A percentile compares a stretch with the other conserved stretches of the same genome.
Evolutionary conservation across 768 basidiomycete species (phyloP).

Genomic region (Serendipita sp.): DNA sequence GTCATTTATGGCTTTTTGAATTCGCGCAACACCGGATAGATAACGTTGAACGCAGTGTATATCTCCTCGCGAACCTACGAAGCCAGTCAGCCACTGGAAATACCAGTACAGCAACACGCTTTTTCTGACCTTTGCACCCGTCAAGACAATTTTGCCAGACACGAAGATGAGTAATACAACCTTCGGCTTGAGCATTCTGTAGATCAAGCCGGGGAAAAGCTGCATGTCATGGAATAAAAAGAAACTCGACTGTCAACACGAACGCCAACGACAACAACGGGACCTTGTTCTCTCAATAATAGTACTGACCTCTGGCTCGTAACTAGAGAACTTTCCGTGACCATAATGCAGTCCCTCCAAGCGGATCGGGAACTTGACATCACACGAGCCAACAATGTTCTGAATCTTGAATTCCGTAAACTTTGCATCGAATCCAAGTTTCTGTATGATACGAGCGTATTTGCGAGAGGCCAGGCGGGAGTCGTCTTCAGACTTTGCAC

Average conservation of each 20-base stretch:
- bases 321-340: conserved; percentile 95
- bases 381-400: conserved; percentile 96
- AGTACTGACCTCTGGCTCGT: conserved; percentile 83
- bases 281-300: background rate
- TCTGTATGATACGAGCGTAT: conserved; percentile 98
- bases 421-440: conserved; percentile 97
- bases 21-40: conserved; percentile 94
- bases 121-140: conserved; percentile 83
- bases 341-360: conserved; percentile 93
- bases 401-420: conserved; percentile 99
- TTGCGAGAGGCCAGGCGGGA: conserved; percentile 92
- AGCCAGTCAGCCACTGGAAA: conserved; percentile 25
- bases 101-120: conserved; percentile 15
- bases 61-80: conserved; percentile 94
- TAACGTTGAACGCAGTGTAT: conserved; percentile 98
- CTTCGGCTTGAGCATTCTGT: conserved; percentile 99
- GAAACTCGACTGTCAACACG: background rate
- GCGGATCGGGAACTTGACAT: conserved; percentile 97
- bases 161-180: conserved; percentile 98
- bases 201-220: conserved; percentile 98
- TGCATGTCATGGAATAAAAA: conserved; percentile 19
- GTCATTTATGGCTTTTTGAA: conserved; percentile 55
- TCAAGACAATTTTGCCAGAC: conserved; percentile 96
- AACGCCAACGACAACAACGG: background rate
- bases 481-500: conserved; percentile 97